Base-by-base conservation (phyloP, 805 yeast species). In the Teunomyces tritomae region DNA sequence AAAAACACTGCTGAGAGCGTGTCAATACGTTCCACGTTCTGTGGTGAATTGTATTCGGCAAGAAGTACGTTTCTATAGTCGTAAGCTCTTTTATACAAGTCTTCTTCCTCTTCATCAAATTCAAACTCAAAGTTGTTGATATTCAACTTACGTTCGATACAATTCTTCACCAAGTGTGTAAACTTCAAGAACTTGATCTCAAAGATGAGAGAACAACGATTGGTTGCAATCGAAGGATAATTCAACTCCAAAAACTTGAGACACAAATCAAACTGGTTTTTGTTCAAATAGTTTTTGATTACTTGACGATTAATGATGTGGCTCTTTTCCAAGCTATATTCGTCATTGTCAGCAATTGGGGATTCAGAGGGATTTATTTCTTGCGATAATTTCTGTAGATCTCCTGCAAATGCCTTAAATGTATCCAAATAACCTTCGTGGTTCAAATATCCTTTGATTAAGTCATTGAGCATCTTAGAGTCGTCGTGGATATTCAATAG, bases 191-290 rank as follows among this genome's bases (percentile, higher is more conserved):
- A 50, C 35, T 59, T 57, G 8, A 71, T 53, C 20, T 67, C 66
- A 47, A 64, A 67, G 1, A 61, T 27, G 14, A 59, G 50, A 26
- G 32, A 37, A 8, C 49, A 29, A 3, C 26, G 32, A 4, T 39
- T n/a, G 2, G 16, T n/a, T 6, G 14, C 27, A 6, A 16, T 16
- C 28, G 10, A 10, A 3, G 53, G 42, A 52, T 70, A 77, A 24
- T 66, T 62, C 2, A 58, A 41, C 3, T 66, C 59, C 10, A 81
- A 57, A 40, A 71, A 61, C 35, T 61, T 61, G 44, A 75, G 52
- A 13, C 77, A 77, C 16, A 63, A 67, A 34, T 73, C 77, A 39
- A 82, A 67, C 14, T 81, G 70, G 17, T 79, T 77, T 2, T 67
- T 65, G 35, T 63, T 54, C 4, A 85, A 65, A 5, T 55, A 45